Conservation (phyloP, 768 basidiomycete genomes). For the Mycena filopes region DNA sequence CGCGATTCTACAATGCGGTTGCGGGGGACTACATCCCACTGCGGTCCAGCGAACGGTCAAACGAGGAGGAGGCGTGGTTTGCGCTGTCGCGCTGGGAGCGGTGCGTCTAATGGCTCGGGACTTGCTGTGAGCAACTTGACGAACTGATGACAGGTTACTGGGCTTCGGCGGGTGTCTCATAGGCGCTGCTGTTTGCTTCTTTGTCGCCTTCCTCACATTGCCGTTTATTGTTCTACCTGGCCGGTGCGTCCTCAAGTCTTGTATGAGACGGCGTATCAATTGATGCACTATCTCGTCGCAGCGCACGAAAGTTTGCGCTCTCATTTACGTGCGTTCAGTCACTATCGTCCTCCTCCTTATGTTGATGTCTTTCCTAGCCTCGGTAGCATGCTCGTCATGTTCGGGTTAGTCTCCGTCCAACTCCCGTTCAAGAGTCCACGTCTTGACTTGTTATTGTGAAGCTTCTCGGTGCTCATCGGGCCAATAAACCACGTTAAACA, state of each 20-base stretch:
- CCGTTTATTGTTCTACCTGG: slow-evolving; percentile 58
- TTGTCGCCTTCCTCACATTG: slow-evolving; percentile 87
- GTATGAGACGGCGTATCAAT: not conserved
- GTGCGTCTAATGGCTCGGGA: slow-evolving; percentile 55
- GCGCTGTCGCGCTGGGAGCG: slow-evolving; percentile 94
- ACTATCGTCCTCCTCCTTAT: not conserved
- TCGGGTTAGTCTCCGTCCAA: slow-evolving; percentile 67
- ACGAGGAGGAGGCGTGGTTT: slow-evolving; percentile 97
- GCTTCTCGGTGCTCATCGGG: slow-evolving; percentile 88
- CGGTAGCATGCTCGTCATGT: slow-evolving; percentile 95
- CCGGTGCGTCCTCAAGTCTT: slow-evolving; percentile 38
- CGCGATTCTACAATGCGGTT: slow-evolving; percentile 87
- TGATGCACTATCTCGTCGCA: slow-evolving; percentile 44
- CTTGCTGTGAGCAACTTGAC: slow-evolving; percentile 1
- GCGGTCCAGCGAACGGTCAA: slow-evolving; percentile 80
- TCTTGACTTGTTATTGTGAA: slow-evolving; percentile 45
- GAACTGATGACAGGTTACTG: slow-evolving; percentile 65
- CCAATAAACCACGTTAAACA: slow-evolving; percentile 95
- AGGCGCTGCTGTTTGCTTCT: slow-evolving; percentile 94
- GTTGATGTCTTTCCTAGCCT: slow-evolving; percentile 56
- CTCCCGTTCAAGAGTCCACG: not conserved
- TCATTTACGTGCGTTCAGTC: slow-evolving; percentile 72
- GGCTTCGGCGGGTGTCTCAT: slow-evolving; percentile 91
- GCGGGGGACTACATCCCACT: slow-evolving; percentile 91
- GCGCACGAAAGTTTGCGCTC: slow-evolving; percentile 91